These are phyloP conservation scores for Odonthalia washingtoniensis DNA, from an alignment of 31 red algal species.

Conservation along the genomic window DNA sequence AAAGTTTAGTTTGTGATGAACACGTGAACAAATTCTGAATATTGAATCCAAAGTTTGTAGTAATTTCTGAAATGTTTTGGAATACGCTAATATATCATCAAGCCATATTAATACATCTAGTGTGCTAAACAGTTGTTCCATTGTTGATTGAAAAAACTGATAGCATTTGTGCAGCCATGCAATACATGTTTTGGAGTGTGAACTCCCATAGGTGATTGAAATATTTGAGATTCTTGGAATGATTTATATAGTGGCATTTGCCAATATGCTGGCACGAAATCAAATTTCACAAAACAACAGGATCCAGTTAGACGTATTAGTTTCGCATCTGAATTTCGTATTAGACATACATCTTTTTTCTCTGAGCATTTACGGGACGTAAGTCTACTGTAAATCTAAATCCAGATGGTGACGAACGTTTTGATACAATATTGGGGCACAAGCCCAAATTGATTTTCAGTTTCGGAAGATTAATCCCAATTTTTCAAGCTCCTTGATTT, in stretches of 20 bases:
- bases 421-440: conserved; percentile 43
- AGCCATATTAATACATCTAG: conserved; percentile 33
- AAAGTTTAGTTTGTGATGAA: conserved; percentile 29
- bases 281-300: conserved; percentile 32
- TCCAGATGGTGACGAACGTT: not conserved
- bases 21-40: conserved; percentile 25
- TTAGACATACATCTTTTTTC: conserved; percentile 5
- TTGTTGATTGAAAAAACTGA: conserved; percentile 31
- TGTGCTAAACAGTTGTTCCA: conserved; percentile 6
- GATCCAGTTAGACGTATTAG: not conserved
- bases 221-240: conserved; percentile 50
- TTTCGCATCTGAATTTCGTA: conserved; percentile 42
- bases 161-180: conserved; percentile 40
- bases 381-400: conserved; percentile 48
- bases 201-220: conserved; percentile 65
- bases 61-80: not conserved
- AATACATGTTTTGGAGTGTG: conserved; percentile 35
- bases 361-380: conserved; percentile 36
- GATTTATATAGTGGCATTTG: conserved; percentile 42
- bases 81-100: conserved; percentile 43
- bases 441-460: conserved; percentile 39
- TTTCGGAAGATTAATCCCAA: conserved; percentile 48
- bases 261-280: conserved; percentile 68
- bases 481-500: conserved; percentile 37
- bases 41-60: conserved; percentile 7